Base-by-base conservation (phyloP, 768 basidiomycete species). In the Tylopilus subfusipes region DNA sequence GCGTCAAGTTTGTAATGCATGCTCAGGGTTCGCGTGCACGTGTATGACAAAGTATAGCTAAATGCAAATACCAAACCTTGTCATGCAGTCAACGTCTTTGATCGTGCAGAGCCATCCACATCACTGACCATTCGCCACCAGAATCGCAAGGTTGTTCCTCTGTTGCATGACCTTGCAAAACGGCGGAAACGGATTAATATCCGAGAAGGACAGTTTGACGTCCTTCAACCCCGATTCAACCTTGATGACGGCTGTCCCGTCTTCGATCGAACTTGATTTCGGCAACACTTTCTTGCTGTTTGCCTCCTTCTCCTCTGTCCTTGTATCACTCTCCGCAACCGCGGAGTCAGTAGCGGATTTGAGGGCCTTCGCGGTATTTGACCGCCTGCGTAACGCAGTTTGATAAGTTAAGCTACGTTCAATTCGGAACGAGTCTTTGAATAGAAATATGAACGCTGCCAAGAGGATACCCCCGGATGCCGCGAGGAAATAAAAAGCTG, bases 321-420 rank as follows among this genome's bases (percentile, higher is more conserved):
- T 46, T 25, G 46, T 21, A 40, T 62, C 53, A 22, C 42, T 49
- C 42, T 50, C 46, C 33, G 12, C 60, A n/a, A 67, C 59, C 8
- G 56, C 58, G 33, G 53, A 45, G 10, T 67, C 53, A 19, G 65
- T 64, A n/a, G 60, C 56, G 36, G 64, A 50, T 50, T 67, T 59
- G 22, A 64, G 57, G 2, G 39, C 48, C 34, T 58, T 58, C 30
- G 51, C 50, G 12, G 67, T 64, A 40, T 68, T 68, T 6, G 73
- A 52, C 18, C 78, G 75, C 44, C 76, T 71, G 56, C 74, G 78
- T 40, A 90, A 72, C 0, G 84, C 83, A 34, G 76, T 76, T 65
- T 90, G 88, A 68, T 94, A 96, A 3, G 83, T 81, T 22, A 88
- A 71, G 50, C 91, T 94, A 42, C 94, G 85, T 63, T 93, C 90